Base-by-base conservation (phyloP, 2,329 filamentous ascomycete genomes). In the Phoma sp. region DNA sequence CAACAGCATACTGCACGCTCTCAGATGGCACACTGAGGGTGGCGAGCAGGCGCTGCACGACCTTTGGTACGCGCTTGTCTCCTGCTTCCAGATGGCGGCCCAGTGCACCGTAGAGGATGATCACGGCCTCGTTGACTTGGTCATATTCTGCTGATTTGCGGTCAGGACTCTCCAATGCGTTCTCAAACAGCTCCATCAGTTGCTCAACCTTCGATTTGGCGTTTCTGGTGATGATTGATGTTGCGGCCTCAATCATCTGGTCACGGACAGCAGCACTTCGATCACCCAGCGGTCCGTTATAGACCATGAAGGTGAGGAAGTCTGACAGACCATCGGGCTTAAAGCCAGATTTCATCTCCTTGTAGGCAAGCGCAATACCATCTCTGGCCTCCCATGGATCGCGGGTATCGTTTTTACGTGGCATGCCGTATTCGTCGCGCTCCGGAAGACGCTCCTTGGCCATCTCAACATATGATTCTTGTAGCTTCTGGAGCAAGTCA, bases 21-120 rank as follows among this genome's bases (percentile, higher is more conserved):
- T 99, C 95, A 0, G 95, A 98, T 23, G 95, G 95, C 11, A 93
- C 98, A 73, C 89, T 95, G 37, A 99, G 81, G 6, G 96, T 97
- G 18, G 87, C 86, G 50, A 99, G 82, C 18, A 99, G 81, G 58
- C 92, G 87, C 64, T 93, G 88, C 43, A 99, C 88, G 38, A 99
- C 95, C 51, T 89, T 87, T 1, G 93, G 92, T 42, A 98, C 86
- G 67, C 96, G 93, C 61, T 86, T 78, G 73, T 99, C 95, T n/a
- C 92, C 92, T 7, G 87, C 77, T 62, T 90, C 86, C 54, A 99
- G 79, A 79, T 99, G 95, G 45, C 91, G 87, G 36, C 93, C 95
- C 30, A 99, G 80, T 45, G 96, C 93, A 72, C 95, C 95, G 67
- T 99, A 99, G 73, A 99, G 89, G 65, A 99, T 95, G 64, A 99